These are phyloP conservation scores for Xylaria arbuscula DNA, from an alignment of 2,329 filamentous ascomycete species.

Conservation along the genomic window DNA sequence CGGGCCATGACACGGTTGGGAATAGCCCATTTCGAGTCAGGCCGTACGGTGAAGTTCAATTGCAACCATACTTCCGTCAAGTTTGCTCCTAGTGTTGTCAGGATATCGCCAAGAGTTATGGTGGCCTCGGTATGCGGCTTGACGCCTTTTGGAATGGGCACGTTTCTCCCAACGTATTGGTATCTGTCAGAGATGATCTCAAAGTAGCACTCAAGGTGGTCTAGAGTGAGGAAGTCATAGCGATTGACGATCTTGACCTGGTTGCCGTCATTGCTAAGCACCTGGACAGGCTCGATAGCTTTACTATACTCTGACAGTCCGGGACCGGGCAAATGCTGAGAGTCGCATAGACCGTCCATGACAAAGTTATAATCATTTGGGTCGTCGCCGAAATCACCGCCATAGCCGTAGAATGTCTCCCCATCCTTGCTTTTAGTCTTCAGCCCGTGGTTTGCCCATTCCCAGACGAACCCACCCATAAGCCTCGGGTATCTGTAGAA, in stretches of 20 bases:
- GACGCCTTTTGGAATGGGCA: slow-evolving; percentile 57
- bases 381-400: slow-evolving; percentile 70
- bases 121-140: slow-evolving; percentile 56
- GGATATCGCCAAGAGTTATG: slow-evolving; percentile 51
- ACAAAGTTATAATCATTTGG: slow-evolving; percentile 71
- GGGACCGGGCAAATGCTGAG: slow-evolving; percentile 62
- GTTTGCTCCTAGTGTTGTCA: slow-evolving; percentile 42
- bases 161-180: slow-evolving; percentile 50
- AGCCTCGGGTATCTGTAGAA: slow-evolving; percentile 69
- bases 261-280: slow-evolving; percentile 57
- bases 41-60: slow-evolving; percentile 58
- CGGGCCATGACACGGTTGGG: slow-evolving; percentile 64
- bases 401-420: slow-evolving; percentile 65
- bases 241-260: slow-evolving; percentile 61
- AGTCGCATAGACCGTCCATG: slow-evolving; percentile 65
- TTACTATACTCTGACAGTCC: slow-evolving; percentile 68
- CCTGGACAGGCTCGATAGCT: slow-evolving; percentile 68
- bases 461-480: slow-evolving; percentile 75
- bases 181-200: slow-evolving; percentile 55
- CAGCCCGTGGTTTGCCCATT: slow-evolving; percentile 69
- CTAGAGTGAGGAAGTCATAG: slow-evolving; percentile 65
- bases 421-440: slow-evolving; percentile 55
- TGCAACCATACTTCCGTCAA: slow-evolving; percentile 59
- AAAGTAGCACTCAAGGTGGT: slow-evolving; percentile 61
- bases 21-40: slow-evolving; percentile 62